phyloP scores from a whole-genome alignment of 768 basidiomycete genomes.

The Mycena olivaceomarginata region DNA sequence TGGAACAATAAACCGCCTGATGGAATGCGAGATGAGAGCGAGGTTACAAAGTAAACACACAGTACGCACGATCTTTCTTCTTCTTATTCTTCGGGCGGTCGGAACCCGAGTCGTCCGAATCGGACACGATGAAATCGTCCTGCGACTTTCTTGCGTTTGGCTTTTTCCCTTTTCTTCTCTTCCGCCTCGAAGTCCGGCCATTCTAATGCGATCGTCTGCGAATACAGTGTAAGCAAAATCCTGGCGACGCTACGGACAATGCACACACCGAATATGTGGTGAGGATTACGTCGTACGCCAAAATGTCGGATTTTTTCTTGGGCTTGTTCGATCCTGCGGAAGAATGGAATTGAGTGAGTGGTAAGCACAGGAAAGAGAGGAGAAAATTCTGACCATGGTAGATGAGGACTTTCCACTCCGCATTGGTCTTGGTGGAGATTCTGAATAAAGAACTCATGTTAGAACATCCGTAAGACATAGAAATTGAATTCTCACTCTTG shows the following conservation, averaged over 20 bases:
- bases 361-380: neutral
- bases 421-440: conserved; percentile 74
- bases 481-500: conserved; percentile 56
- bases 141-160: conserved; percentile 50
- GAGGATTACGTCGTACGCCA: conserved; percentile 77
- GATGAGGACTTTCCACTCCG: conserved; percentile 69
- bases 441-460: neutral
- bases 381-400: conserved; percentile 72
- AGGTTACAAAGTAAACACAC: neutral
- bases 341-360: conserved; percentile 25
- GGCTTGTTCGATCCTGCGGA: conserved; percentile 66
- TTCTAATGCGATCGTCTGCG: conserved; percentile 73
- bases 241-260: neutral
- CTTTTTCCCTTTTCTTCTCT: conserved; percentile 64
- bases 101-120: conserved; percentile 57
- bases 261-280: conserved; percentile 69
- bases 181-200: conserved; percentile 75
- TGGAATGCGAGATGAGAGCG: neutral
- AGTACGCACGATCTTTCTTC: conserved; percentile 55
- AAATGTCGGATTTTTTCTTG: conserved; percentile 67
- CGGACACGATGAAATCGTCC: conserved; percentile 58
- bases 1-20: conserved; percentile 70
- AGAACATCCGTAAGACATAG: neutral
- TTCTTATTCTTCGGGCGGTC: conserved; percentile 51
- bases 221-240: neutral